Evolutionary conservation across 1,139 yeast species (phyloP).

Genomic region (Hemisphaericaspora subhashii): DNA sequence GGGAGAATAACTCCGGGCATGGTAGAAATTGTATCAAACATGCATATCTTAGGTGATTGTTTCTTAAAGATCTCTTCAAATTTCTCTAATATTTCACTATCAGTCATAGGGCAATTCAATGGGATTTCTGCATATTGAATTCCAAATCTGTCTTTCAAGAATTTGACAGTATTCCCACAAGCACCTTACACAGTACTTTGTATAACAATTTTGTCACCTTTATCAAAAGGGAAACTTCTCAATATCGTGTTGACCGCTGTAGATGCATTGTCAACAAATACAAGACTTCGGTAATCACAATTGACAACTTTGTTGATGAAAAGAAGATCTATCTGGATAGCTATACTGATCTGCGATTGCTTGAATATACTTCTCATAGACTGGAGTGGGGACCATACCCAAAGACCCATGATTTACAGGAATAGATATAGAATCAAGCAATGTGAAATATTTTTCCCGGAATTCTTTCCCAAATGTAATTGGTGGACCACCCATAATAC

Average conservation of each 20-base stretch:
- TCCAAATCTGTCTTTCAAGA: constrained; percentile 42
- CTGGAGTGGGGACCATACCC: constrained; percentile 48
- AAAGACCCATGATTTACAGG: constrained; percentile 59
- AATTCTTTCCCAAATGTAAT: constrained; percentile 53
- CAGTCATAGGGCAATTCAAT: constrained; percentile 49
- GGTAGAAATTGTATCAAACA: constrained; percentile 64
- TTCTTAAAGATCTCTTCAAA: constrained; percentile 34
- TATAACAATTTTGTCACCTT: constrained; percentile 56
- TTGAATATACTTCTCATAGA: constrained; percentile 28
- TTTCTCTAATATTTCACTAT: constrained; percentile 44
- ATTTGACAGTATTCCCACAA: constrained; percentile 53
- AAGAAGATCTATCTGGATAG: constrained; percentile 44
- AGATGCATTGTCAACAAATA: constrained; percentile 60
- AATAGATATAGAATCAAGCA: constrained; percentile 31
- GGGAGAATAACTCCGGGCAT: constrained; percentile 67
- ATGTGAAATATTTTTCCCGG: constrained; percentile 45
- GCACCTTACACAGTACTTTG: constrained; percentile 59
- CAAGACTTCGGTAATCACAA: constrained; percentile 45
- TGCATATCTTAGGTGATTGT: constrained; percentile 35
- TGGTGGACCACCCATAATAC: constrained; percentile 10
- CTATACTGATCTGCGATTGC: constrained; percentile 26
- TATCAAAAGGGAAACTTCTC: constrained; percentile 51
- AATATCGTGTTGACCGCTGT: constrained; percentile 59
- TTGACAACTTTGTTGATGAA: constrained; percentile 35
- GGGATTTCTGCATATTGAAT: constrained; percentile 46